Evolutionary conservation across 148 eudicot species (phyloP).

Genomic region (Talinum fruticosum): DNA sequence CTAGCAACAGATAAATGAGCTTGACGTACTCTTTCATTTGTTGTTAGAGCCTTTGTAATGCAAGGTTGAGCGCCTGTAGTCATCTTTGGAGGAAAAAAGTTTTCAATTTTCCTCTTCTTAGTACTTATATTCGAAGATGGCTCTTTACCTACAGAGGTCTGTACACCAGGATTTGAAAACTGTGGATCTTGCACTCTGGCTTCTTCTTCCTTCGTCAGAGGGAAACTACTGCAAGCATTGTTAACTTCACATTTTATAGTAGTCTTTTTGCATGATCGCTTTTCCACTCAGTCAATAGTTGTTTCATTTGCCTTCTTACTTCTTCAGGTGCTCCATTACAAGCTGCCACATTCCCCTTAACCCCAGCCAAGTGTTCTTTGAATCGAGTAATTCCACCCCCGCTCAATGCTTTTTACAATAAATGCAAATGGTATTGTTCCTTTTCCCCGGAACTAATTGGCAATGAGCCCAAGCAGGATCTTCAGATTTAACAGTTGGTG

Average conservation of each 20-base stretch:
- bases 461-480: background rate
- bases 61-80: background rate
- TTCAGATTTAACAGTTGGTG: background rate
- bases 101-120: background rate
- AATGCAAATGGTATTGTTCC: background rate
- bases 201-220: background rate
- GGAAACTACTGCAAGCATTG: background rate
- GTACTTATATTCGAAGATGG: background rate
- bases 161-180: background rate
- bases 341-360: background rate
- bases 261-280: background rate
- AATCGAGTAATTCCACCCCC: background rate
- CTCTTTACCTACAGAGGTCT: background rate
- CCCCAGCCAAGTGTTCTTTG: background rate
- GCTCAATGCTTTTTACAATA: background rate
- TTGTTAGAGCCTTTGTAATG: background rate
- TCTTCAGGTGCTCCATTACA: background rate
- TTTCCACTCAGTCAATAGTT: background rate
- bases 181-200: background rate
- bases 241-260: background rate
- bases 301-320: background rate
- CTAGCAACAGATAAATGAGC: no score
- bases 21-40: background rate
- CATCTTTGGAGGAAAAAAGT: background rate
- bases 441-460: background rate